Evolutionary conservation across 441 rosid genomes (phyloP).

Genomic region (Hura crepitans): DNA sequence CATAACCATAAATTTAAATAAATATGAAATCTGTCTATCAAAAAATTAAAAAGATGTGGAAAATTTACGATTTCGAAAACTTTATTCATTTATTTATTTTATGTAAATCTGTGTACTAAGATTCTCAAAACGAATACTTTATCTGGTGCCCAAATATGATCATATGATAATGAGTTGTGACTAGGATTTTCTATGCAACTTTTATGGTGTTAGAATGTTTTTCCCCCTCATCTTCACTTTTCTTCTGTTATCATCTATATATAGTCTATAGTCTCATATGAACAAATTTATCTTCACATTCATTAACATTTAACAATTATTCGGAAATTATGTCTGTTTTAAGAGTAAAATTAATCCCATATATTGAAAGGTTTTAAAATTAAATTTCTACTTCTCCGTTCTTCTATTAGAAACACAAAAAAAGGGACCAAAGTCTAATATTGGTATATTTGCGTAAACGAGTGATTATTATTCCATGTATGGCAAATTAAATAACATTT

Average conservation of each 20-base stretch:
- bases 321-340: not conserved
- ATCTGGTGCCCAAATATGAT: not conserved
- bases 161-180: not conserved
- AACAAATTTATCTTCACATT: not conserved
- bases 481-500: too few species aligned
- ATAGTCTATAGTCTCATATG: not conserved
- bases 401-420: not conserved
- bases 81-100: too few species aligned
- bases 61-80: too few species aligned
- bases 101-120: too few species aligned
- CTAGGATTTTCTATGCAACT: not conserved
- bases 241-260: too few species aligned
- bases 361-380: too few species aligned
- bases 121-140: not conserved
- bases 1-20: too few species aligned
- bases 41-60: not conserved
- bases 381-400: not conserved
- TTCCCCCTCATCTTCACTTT: too few species aligned
- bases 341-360: not conserved
- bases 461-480: too few species aligned
- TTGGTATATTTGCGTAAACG: too few species aligned
- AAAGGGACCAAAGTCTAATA: not conserved
- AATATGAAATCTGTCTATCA: not conserved
- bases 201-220: too few species aligned
- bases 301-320: not conserved